Conservation (phyloP, 2,329 filamentous ascomycete species). For the Didymella pomorum region DNA sequence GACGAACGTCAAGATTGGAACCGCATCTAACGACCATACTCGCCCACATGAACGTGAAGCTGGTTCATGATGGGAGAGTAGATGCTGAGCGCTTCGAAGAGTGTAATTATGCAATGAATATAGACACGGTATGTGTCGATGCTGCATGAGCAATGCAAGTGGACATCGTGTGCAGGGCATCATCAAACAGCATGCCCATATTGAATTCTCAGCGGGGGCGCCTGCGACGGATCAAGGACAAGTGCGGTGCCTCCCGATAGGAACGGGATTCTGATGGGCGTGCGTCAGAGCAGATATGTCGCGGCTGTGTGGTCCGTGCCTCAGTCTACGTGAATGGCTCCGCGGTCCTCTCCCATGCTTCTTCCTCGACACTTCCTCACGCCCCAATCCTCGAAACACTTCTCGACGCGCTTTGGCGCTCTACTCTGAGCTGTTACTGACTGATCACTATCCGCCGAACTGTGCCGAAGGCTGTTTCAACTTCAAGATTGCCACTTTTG, state of each 20-base stretch:
- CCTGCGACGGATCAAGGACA: slow-evolving; percentile 10
- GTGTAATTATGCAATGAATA: not conserved
- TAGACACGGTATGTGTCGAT: slow-evolving; percentile 7
- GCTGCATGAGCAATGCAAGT: slow-evolving; percentile 1
- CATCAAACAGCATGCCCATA: not conserved
- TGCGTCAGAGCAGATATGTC: slow-evolving; percentile 19
- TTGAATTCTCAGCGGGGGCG: not conserved
- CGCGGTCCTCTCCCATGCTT: slow-evolving; percentile 27
- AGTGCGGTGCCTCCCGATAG: slow-evolving; percentile 15
- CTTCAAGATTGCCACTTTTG: slow-evolving; percentile 25
- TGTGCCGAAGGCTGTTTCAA: slow-evolving; percentile 11
- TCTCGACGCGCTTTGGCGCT: slow-evolving; percentile 26
- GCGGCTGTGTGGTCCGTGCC: slow-evolving; percentile 5
- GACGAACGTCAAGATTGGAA: not conserved
- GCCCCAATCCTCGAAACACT: slow-evolving; percentile 28
- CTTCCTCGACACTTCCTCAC: slow-evolving; percentile 39
- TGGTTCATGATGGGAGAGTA: not conserved
- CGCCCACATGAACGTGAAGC: not conserved
- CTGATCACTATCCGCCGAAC: slow-evolving; percentile 33
- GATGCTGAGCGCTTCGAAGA: not conserved
- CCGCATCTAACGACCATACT: not conserved
- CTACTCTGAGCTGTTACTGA: slow-evolving; percentile 13
- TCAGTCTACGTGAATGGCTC: slow-evolving; percentile 31
- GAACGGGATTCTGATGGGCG: slow-evolving; percentile 12
- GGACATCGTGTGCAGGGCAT: not conserved